Percentiles rank a stretch among this genome's conserved stretches.
phyloP scores from a whole-genome alignment of 1,139 yeast genomes.

The Diutina mesorugosa region DNA sequence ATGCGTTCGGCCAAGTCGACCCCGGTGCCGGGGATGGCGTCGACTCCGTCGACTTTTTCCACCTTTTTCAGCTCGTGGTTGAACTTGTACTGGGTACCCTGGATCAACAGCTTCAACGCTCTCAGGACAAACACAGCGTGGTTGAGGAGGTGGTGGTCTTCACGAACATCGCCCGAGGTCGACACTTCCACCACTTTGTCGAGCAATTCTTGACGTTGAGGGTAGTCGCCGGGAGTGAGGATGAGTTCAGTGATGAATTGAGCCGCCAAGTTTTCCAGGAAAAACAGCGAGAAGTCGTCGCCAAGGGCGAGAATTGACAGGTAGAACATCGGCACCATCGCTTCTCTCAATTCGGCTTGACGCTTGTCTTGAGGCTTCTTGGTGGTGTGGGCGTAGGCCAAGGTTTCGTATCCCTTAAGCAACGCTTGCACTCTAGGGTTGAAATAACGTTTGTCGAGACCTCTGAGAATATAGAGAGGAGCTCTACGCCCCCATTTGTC shows the following conservation, averaged over 20 bases:
- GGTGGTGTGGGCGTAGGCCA: conserved; percentile 59
- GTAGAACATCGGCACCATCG: conserved; percentile 57
- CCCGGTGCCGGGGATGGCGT: conserved; percentile 45
- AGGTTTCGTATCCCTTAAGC: conserved; percentile 43
- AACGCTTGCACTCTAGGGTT: conserved; percentile 56
- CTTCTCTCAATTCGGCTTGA: conserved; percentile 53
- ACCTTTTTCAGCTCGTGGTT: conserved; percentile 62
- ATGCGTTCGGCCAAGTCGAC: conserved; percentile 45
- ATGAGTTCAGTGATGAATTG: conserved; percentile 73
- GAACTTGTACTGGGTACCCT: conserved; percentile 44
- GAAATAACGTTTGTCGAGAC: conserved; percentile 74
- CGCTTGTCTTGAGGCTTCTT: conserved; percentile 77
- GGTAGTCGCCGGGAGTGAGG: conserved; percentile 35
- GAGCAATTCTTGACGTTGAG: conserved; percentile 38
- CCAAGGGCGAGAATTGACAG: conserved; percentile 36
- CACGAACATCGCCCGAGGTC: conserved; percentile 62
- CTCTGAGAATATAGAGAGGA: conserved; percentile 66
- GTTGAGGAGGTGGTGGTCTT: conserved; percentile 51
- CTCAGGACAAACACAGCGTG: conserved; percentile 65
- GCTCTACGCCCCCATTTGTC: conserved; percentile 87
- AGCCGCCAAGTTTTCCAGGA: conserved; percentile 65
- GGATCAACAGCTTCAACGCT: conserved; percentile 65
- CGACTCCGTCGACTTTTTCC: conserved; percentile 23
- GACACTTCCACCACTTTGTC: conserved; percentile 39
- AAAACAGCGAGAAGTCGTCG: conserved; percentile 20